Conservation (phyloP, 177 flowering plant genomes). For the Vitis hybrid region DNA sequence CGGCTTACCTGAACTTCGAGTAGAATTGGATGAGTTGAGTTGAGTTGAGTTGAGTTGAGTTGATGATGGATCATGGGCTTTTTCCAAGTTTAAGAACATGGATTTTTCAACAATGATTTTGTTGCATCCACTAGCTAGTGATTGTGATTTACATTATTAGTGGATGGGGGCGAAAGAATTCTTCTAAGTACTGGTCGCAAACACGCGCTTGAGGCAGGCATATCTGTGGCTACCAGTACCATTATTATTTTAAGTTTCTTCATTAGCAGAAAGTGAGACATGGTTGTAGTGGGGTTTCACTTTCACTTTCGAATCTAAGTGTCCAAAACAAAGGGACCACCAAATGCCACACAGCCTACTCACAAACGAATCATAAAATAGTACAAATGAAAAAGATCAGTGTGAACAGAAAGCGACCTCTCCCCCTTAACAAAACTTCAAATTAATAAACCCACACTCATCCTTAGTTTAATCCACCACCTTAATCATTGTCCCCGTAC, state of each 20-base stretch:
- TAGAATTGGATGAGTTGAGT: too few species aligned
- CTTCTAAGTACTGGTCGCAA: neutral
- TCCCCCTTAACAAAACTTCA: neutral
- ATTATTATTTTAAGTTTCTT: slow-evolving; percentile 1
- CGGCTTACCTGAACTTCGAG: too few species aligned
- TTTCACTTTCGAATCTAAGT: slow-evolving; percentile 28
- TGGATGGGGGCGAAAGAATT: too few species aligned
- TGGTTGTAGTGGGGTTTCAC: slow-evolving; percentile 17
- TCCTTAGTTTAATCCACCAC: slow-evolving; percentile 3
- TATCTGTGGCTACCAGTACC: neutral
- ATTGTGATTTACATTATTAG: neutral
- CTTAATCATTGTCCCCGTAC: neutral
- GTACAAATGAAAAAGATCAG: slow-evolving; percentile 4
- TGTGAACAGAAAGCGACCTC: slow-evolving; percentile 15
- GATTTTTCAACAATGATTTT: neutral
- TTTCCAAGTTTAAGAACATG: too few species aligned
- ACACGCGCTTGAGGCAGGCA: neutral
- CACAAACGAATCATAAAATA: slow-evolving; percentile 4
- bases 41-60: too few species aligned
- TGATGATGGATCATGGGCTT: too few species aligned
- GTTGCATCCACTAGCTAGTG: neutral
- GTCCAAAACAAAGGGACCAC: slow-evolving; percentile 15
- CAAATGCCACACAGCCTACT: slow-evolving; percentile 1
- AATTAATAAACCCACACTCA: slow-evolving; percentile 3
- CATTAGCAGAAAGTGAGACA: slow-evolving; percentile 12